Evolutionary conservation across 306 rosid genomes (phyloP).

Genomic region (Lathyrus oleraceus): DNA sequence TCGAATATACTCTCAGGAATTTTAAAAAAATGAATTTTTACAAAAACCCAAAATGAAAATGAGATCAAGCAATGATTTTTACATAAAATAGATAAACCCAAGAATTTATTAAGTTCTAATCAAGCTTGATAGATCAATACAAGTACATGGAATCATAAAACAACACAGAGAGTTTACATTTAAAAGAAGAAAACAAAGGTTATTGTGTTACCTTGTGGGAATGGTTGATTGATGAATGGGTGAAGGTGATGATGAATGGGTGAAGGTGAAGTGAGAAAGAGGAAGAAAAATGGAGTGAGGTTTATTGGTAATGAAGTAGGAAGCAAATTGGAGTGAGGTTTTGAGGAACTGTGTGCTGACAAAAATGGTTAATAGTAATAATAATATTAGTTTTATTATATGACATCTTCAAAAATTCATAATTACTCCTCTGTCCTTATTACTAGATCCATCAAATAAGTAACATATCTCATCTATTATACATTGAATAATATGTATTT

Average conservation of each 20-base stretch:
- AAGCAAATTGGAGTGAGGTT: not conserved
- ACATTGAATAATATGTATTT: too few relatives aligned
- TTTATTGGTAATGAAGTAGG: not conserved
- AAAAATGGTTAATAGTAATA: not conserved
- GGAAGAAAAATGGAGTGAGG: not conserved
- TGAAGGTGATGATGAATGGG: too few relatives aligned
- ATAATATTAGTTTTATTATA: not conserved
- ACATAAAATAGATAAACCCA: not conserved
- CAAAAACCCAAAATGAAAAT: conserved; percentile 23
- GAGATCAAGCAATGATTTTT: conserved; percentile 29
- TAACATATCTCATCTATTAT: too few relatives aligned
- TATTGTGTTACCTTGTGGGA: conserved; percentile 25
- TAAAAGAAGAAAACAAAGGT: not conserved
- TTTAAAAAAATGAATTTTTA: not conserved
- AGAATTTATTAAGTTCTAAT: not conserved
- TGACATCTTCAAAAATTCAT: too few relatives aligned
- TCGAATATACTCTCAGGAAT: conserved; percentile 3
- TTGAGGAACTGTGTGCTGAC: not conserved
- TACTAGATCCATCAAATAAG: too few relatives aligned
- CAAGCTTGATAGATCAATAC: not conserved
- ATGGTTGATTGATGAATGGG: conserved; percentile 9
- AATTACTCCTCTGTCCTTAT: too few relatives aligned
- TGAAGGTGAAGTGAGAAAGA: not conserved
- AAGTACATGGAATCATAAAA: not conserved
- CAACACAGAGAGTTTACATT: not conserved